Evolutionary conservation across 192 early-diverging fungal genomes (phyloP).

Genomic region (Umbelopsis vinacea): DNA sequence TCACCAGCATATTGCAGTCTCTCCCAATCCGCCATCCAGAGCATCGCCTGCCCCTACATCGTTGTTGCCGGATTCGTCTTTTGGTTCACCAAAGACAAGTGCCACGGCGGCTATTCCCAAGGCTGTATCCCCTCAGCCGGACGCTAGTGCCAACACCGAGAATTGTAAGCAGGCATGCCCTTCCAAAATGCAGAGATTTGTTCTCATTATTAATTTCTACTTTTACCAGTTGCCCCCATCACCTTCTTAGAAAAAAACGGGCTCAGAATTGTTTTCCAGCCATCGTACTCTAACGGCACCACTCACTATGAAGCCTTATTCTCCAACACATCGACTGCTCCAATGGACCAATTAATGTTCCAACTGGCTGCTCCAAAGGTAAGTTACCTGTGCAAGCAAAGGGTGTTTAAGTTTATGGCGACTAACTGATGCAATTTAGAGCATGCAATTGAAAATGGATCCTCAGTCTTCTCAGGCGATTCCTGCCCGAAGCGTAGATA

Average conservation of each 20-base stretch:
- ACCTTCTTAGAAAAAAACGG: slow-evolving; percentile 47
- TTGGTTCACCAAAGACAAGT: slow-evolving; percentile 22
- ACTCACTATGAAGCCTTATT: slow-evolving; percentile 48
- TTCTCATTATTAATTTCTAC: not conserved
- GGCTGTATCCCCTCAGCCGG: not conserved
- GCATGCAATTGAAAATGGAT: slow-evolving; percentile 50
- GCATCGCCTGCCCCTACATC: not conserved
- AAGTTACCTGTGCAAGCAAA: not conserved
- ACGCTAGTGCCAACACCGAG: not conserved
- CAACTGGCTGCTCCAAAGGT: slow-evolving; percentile 55
- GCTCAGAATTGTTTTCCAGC: slow-evolving; percentile 45
- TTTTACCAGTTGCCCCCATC: not conserved
- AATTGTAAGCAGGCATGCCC: not conserved
- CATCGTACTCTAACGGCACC: slow-evolving; percentile 24
- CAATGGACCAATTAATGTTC: slow-evolving; percentile 46
- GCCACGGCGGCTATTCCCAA: not conserved
- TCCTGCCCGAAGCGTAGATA: slow-evolving; percentile 39
- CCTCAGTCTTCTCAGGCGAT: slow-evolving; percentile 48
- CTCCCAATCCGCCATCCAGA: not conserved
- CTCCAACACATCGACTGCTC: slow-evolving; percentile 49
- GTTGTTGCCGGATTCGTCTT: slow-evolving; percentile 1
- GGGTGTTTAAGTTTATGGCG: too few species aligned
- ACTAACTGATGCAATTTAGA: slow-evolving; percentile 6
- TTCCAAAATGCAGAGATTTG: not conserved
- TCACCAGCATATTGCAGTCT: not conserved